phyloP scores from a whole-genome alignment of 208 protist species.

The Wallacemonas rigidus region DNA sequence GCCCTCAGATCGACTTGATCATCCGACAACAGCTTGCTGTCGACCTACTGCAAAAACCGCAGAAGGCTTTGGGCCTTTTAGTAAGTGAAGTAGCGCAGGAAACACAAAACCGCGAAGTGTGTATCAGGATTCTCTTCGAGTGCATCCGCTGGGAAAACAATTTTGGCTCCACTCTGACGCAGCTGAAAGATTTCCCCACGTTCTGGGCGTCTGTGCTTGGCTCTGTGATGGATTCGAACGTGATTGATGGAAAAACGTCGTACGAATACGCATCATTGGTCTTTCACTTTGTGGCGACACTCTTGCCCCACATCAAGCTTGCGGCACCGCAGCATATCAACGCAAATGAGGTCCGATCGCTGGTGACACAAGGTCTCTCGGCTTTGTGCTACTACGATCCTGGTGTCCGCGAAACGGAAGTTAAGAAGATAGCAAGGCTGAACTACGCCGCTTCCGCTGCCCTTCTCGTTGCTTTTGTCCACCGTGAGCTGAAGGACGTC shows the following conservation, averaged over 20 bases:
- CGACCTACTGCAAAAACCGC: slow-evolving; percentile 74
- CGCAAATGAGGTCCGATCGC: slow-evolving; percentile 49
- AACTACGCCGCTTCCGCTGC: slow-evolving; percentile 74
- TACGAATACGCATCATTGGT: slow-evolving; percentile 67
- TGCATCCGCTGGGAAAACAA: slow-evolving; percentile 81
- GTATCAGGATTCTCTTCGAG: slow-evolving; percentile 83
- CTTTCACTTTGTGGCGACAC: slow-evolving; percentile 74
- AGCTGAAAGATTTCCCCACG: slow-evolving; percentile 68
- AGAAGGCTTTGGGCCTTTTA: slow-evolving; percentile 60
- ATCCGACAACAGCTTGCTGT: slow-evolving; percentile 80
- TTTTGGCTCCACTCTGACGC: slow-evolving; percentile 78
- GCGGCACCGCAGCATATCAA: slow-evolving; percentile 84
- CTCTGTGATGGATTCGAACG: slow-evolving; percentile 52
- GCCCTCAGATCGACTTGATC: slow-evolving; percentile 57
- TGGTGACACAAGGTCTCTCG: slow-evolving; percentile 63
- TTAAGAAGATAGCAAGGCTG: slow-evolving; percentile 39
- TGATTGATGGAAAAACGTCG: slow-evolving; percentile 39
- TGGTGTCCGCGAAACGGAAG: slow-evolving; percentile 18
- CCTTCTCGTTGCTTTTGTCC: slow-evolving; percentile 76
- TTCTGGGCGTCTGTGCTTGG: slow-evolving; percentile 80
- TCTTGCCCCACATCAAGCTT: slow-evolving; percentile 88
- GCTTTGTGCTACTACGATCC: slow-evolving; percentile 71
- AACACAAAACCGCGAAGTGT: slow-evolving; percentile 40
- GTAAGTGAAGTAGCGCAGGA: slow-evolving; percentile 58
- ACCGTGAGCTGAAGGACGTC: slow-evolving; percentile 83